Conservation (phyloP, 129 eudicot genomes). For the Arctium lappa region DNA sequence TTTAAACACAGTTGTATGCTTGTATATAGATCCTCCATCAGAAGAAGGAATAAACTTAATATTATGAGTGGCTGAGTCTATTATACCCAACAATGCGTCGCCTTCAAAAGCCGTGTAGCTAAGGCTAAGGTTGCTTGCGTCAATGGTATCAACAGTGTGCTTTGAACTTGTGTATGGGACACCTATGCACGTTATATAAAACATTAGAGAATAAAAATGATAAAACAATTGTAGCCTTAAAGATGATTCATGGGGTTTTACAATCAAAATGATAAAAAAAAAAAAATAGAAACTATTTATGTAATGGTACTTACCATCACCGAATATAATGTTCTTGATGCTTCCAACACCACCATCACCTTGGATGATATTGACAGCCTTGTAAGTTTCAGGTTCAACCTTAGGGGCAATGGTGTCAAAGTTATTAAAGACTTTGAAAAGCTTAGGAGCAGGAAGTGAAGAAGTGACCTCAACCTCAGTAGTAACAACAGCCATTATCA, state of each 20-base stretch:
- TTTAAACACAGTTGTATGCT: not conserved
- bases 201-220: not conserved
- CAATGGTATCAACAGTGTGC: slow-evolving; percentile 7
- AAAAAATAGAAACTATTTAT: not conserved
- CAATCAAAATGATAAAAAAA: not conserved
- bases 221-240: not conserved
- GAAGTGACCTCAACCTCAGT: slow-evolving; percentile 22
- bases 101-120: slow-evolving; percentile 10
- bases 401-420: slow-evolving; percentile 38
- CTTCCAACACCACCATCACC: slow-evolving; percentile 54
- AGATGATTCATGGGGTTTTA: not conserved
- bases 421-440: slow-evolving; percentile 33
- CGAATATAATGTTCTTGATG: slow-evolving; percentile 27
- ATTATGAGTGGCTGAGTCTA: slow-evolving; percentile 10
- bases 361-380: slow-evolving; percentile 29
- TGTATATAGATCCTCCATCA: slow-evolving; percentile 2
- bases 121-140: not conserved
- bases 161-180: not conserved
- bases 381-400: slow-evolving; percentile 32
- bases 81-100: not conserved
- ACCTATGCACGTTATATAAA: not conserved
- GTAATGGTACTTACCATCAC: slow-evolving; percentile 28
- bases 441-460: slow-evolving; percentile 37
- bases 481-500: slow-evolving; percentile 36
- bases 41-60: not conserved